These are phyloP conservation scores for Mycena floridula DNA, from an alignment of 768 basidiomycete species.

Conservation along the genomic window DNA sequence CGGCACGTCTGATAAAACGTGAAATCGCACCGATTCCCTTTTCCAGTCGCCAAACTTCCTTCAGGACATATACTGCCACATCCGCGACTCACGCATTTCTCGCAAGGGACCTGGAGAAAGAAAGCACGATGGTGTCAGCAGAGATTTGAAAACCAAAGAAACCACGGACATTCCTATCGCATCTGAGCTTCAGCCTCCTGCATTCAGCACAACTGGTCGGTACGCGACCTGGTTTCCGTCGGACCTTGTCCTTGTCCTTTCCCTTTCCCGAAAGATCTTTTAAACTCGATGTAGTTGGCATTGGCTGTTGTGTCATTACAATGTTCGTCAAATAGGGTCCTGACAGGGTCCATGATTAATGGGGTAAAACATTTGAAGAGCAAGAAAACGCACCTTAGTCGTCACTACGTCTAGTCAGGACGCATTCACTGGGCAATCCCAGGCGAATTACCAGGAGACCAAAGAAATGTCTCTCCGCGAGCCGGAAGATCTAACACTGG, in stretches of 20 bases:
- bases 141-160: conserved; percentile 1
- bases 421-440: too few species aligned
- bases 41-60: conserved; percentile 23
- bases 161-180: conserved; percentile 57
- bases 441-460: too few species aligned
- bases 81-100: conserved; percentile 70
- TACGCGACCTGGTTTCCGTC: not conserved
- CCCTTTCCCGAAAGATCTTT: not conserved
- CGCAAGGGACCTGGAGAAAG: conserved; percentile 82
- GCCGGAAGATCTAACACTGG: too few species aligned
- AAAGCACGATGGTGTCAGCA: conserved; percentile 3
- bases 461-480: too few species aligned
- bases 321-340: too few species aligned
- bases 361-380: too few species aligned
- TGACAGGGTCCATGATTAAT: too few species aligned
- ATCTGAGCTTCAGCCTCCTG: conserved; percentile 56
- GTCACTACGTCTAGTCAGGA: too few species aligned
- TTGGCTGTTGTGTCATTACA: too few species aligned
- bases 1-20: too few species aligned
- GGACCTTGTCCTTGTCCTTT: not conserved
- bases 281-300: not conserved
- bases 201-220: conserved; percentile 50
- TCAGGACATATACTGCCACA: conserved; percentile 76
- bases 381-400: too few species aligned
- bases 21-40: too few species aligned